Evolutionary conservation across 305 asterid genomes (phyloP).

Genomic region (Rubia peregrina): DNA sequence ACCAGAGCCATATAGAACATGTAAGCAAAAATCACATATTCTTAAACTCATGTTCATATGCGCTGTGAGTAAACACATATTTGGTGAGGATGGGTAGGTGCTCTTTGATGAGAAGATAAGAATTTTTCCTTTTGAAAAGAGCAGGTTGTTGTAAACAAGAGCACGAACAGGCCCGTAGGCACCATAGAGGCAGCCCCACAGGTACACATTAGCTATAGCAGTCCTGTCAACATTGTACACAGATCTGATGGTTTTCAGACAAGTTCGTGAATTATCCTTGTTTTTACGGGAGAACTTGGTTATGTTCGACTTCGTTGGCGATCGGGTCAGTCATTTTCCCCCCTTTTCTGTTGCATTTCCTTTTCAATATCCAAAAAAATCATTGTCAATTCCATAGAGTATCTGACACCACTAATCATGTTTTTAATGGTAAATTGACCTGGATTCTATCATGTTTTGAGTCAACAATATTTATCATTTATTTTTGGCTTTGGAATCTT

Average conservation of each 20-base stretch:
- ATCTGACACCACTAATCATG: background rate
- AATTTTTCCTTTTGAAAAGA: too few relatives aligned
- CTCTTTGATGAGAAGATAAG: too few relatives aligned
- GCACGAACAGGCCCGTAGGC: too few relatives aligned
- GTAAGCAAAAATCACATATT: too few relatives aligned
- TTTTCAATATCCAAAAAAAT: background rate
- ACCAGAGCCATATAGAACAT: too few relatives aligned
- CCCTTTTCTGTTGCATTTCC: too few relatives aligned
- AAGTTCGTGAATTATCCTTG: conserved; percentile 37
- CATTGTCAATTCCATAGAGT: background rate
- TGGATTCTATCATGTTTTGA: background rate
- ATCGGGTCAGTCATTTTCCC: conserved; percentile 60
- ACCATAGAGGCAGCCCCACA: conserved; percentile 3
- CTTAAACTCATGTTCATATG: too few relatives aligned
- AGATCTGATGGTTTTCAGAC: conserved; percentile 42
- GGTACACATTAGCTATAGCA: conserved; percentile 57
- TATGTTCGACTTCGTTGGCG: conserved; percentile 51
- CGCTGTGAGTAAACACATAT: too few relatives aligned
- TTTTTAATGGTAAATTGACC: background rate
- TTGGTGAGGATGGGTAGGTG: too few relatives aligned
- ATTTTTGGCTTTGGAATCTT: background rate
- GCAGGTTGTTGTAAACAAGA: too few relatives aligned
- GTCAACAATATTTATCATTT: background rate
- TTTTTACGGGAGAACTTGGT: conserved; percentile 28
- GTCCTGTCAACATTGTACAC: conserved; percentile 60